Conservation (phyloP, 2,329 filamentous ascomycete genomes). For the Stylonectria norvegica region DNA sequence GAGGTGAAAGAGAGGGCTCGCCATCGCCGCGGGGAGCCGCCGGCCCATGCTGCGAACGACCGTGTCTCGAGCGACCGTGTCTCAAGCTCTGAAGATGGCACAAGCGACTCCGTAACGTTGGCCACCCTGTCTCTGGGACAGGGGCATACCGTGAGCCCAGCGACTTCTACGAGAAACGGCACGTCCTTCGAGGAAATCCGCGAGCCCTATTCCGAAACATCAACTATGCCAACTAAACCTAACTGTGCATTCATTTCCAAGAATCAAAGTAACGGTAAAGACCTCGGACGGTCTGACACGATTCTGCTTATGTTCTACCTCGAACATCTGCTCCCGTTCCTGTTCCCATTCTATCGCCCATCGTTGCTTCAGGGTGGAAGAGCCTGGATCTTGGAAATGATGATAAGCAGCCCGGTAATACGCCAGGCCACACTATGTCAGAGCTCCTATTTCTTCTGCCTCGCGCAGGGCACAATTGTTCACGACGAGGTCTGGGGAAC, state of each 20-base stretch:
- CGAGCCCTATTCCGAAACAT: neutral
- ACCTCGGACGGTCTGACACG: conserved; percentile 15
- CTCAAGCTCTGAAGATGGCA: neutral
- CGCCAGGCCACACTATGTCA: conserved; percentile 56
- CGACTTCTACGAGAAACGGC: neutral
- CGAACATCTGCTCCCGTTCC: conserved; percentile 59
- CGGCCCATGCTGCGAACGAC: neutral
- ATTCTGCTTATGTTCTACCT: conserved; percentile 55
- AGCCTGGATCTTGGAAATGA: conserved; percentile 56
- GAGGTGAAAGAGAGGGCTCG: conserved; percentile 54
- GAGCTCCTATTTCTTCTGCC: conserved; percentile 52
- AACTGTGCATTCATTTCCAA: conserved; percentile 18
- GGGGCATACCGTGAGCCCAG: neutral
- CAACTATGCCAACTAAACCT: conserved; percentile 16
- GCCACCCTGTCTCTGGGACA: too few species aligned
- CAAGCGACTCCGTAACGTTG: neutral
- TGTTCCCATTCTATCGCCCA: conserved; percentile 62
- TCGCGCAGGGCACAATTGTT: neutral
- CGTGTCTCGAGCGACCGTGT: neutral
- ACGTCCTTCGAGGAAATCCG: neutral
- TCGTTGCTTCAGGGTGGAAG: conserved; percentile 52
- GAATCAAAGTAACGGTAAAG: conserved; percentile 14
- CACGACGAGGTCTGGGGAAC: neutral
- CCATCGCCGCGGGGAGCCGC: conserved; percentile 10
- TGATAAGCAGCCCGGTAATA: conserved; percentile 54